These are phyloP conservation scores for Themeda triandra DNA, from an alignment of 176 grass and related monocot genomes.

Conservation along the genomic window DNA sequence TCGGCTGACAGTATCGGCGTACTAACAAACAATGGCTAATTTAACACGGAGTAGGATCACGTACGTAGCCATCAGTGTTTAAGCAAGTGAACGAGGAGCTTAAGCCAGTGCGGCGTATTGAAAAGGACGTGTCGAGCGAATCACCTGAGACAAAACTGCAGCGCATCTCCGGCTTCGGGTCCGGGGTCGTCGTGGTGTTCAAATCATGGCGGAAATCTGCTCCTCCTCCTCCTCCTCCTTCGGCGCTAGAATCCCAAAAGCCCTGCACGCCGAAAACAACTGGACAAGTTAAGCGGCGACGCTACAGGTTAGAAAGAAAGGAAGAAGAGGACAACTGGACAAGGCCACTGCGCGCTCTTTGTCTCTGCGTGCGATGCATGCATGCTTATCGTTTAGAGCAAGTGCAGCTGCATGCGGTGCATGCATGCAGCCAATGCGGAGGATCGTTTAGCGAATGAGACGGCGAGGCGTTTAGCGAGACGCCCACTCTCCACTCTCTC, in stretches of 20 bases:
- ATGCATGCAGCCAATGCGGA: no score
- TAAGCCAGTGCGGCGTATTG: background rate
- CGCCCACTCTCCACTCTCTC: no score
- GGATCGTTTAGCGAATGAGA: no score
- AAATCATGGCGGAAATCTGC: conserved; percentile 43
- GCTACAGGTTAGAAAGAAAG: conserved; percentile 28
- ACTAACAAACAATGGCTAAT: background rate
- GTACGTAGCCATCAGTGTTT: background rate
- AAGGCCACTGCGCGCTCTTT: background rate
- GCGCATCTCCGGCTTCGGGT: conserved; percentile 22
- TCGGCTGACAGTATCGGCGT: background rate
- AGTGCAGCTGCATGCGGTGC: no score
- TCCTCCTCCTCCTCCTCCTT: background rate
- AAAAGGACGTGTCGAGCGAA: conserved; percentile 7
- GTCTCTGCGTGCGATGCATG: background rate
- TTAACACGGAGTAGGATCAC: background rate
- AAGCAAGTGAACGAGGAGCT: no score
- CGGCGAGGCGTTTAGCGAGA: no score
- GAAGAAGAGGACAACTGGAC: no score
- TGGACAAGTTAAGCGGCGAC: background rate
- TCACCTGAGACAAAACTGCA: conserved; percentile 63
- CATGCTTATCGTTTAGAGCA: background rate
- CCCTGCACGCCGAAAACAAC: conserved; percentile 31
- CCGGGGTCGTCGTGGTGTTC: conserved; percentile 34
- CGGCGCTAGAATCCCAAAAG: conserved; percentile 57